These are phyloP conservation scores for Corymbia maculata DNA, from an alignment of 345 rosid genomes.

Conservation along the genomic window DNA sequence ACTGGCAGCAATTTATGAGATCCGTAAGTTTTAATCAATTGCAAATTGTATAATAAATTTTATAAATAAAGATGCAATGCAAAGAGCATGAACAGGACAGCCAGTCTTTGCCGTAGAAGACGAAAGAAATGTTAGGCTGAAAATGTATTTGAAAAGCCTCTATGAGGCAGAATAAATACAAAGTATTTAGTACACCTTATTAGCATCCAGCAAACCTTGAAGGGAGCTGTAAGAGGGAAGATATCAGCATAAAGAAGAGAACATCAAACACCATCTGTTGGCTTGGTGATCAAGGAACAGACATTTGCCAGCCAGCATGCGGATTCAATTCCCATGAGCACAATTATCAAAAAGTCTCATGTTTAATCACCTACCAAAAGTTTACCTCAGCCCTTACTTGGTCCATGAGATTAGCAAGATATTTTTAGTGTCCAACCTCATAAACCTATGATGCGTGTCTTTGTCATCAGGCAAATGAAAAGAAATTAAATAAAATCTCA, in stretches of 20 bases:
- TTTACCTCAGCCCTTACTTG: neutral
- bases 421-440: neutral
- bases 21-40: neutral
- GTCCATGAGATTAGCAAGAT: neutral
- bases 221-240: neutral
- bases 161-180: neutral
- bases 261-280: neutral
- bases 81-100: neutral
- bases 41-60: neutral
- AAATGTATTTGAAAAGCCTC: neutral
- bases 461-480: neutral
- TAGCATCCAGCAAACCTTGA: neutral
- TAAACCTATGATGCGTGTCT: neutral
- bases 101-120: neutral
- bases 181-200: neutral
- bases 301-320: neutral
- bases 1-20: constrained; percentile 22
- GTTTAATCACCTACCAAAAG: neutral
- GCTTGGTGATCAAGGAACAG: neutral
- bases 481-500: neutral
- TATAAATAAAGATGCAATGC: neutral
- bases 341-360: neutral
- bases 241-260: neutral
- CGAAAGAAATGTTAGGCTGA: neutral
- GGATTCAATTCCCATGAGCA: neutral